Evolutionary conservation across 345 rosid species (phyloP), one percentile per base, ranked within the genome.

Genomic region (Acer yangbiense): DNA sequence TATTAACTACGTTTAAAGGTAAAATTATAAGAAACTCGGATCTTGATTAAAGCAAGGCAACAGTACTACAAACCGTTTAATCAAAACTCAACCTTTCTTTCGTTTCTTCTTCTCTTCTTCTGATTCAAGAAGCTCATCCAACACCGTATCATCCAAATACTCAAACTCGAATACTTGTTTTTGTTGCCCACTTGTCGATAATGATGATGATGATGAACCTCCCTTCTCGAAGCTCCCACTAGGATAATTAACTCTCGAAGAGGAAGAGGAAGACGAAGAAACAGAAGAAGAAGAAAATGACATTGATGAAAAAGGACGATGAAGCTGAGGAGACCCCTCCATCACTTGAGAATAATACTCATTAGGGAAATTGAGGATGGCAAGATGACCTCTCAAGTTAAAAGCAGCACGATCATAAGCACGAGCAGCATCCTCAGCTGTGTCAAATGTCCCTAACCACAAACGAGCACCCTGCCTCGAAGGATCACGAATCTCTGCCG

Each of bases 361-460:
- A 46, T 85, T 81, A 9, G 98, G 97, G 80, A 94, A 94, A 74
- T 94, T 94, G 69, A 94, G 90, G 61, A 87, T 88, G 1, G 97
- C 98, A 48, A 90, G 85, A 74, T 91, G 94, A 32, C 95, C 93
- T 79, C 98, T 83, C 80, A 94, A 23, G 60, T 83, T 86, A 81
- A 89, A 94, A 9, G 98, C 98, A 0, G 97, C 97, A 41, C 91
- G 81, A 60, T 94, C 98, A 71, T 94, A 94, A 13, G 98, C 98
- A 48, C 98, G 85, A 81, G 98, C 94, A 2, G 98, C 97, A 17
- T 89, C 91, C 83, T 89, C 97, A 0, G 97, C 97, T 0, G 96
- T 92, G 9, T 92, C 94, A 48, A 90, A 94, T 27, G 98, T 94
- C 62, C 98, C 98, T 2, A 94, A 89, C 98, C 98, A 94, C 61